Base-by-base conservation (phyloP, 176 grass and related monocot species). In the Triticum urartu region DNA sequence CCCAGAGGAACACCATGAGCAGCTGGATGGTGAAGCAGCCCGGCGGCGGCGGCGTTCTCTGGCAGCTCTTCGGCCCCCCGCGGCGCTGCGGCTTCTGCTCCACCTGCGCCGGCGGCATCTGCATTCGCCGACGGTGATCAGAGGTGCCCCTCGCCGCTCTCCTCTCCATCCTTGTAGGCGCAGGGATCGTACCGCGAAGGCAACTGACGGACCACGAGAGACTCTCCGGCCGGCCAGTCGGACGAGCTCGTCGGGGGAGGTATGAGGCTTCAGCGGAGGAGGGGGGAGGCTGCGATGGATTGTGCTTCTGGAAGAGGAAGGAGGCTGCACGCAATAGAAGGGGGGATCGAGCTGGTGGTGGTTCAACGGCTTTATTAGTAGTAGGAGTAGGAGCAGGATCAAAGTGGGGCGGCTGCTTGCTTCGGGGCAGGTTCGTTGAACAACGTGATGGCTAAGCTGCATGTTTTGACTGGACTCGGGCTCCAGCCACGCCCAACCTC, bases 11-110 rank as follows among this genome's bases (percentile, higher is more conserved):
- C 15, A 63, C 75, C 67, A 91, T 35, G 54, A 69, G 38, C 83
- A 85, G 75, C 86, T 88, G 86, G n/a, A 36, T 62, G 12, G 61
- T 88, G 83, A 88, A 91, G 80, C 83, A 93, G 8, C 88, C 83
- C 35, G 84, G 38, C 66, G 50, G 3, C 73, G 76, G 42, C 81
- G 13, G 8, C 75, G 74, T 18, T 52, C 72, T 80, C 15, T 43
- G 58, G 9, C 30, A 8, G 68, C 28, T 34, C n/a, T 54, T 24
- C 18, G 54, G 9, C 3, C 50, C 20, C 24, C 15, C 42, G 7
- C 5, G 15, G 52, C 36, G 7, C 24, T 24, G 83, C 50, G 24
- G 52, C 8, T 80, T 61, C n/a, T 61, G 45, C 80, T 30, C 45
- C 0, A 28, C 66, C 22, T 68, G 65, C 17, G 32, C 72, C 15